Percentiles rank a stretch among this genome's conserved stretches.
phyloP scores from a whole-genome alignment of 148 eudicot genomes.

The Fagopyrum homotropicum region DNA sequence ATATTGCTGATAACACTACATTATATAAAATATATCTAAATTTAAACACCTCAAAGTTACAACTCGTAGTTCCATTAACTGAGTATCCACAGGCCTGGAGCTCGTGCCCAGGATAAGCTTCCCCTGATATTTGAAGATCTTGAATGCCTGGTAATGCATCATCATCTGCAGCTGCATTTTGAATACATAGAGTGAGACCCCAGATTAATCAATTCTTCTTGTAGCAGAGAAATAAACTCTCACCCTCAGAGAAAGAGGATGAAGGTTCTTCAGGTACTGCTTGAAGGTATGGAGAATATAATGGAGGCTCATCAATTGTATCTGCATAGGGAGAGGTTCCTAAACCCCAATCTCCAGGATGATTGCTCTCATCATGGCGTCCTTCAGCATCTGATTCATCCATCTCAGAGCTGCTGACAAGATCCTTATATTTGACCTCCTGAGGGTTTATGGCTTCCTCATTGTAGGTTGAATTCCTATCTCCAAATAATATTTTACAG shows the following conservation, averaged over 20 bases:
- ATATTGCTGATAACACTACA: not conserved
- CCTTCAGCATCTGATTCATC: conserved; percentile 50
- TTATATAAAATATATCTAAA: conserved; percentile 4
- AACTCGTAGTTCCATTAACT: conserved; percentile 83
- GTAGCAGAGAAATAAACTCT: conserved; percentile 13
- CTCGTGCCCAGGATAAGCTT: conserved; percentile 77
- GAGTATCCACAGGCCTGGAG: conserved; percentile 81
- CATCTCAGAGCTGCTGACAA: conserved; percentile 48
- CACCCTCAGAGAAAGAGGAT: conserved; percentile 89
- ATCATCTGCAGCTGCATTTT: conserved; percentile 75
- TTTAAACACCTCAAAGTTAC: conserved; percentile 81
- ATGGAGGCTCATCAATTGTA: conserved; percentile 43
- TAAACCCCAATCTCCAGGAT: conserved; percentile 48
- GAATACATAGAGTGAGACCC: conserved; percentile 13
- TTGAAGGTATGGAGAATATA: conserved; percentile 61
- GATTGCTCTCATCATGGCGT: conserved; percentile 43
- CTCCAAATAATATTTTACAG: conserved; percentile 1
- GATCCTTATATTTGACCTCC: conserved; percentile 69
- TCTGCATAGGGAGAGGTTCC: conserved; percentile 46
- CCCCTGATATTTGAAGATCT: conserved; percentile 89
- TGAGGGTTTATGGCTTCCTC: conserved; percentile 29
- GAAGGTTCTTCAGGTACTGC: conserved; percentile 87
- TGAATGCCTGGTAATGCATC: conserved; percentile 76
- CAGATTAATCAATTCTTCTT: conserved; percentile 11
- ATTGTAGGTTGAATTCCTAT: conserved; percentile 39